Evolutionary conservation across 805 yeast genomes (phyloP), one percentile per base, ranked within the genome.

Genomic region (Nakazawaea wyomingensis): DNA sequence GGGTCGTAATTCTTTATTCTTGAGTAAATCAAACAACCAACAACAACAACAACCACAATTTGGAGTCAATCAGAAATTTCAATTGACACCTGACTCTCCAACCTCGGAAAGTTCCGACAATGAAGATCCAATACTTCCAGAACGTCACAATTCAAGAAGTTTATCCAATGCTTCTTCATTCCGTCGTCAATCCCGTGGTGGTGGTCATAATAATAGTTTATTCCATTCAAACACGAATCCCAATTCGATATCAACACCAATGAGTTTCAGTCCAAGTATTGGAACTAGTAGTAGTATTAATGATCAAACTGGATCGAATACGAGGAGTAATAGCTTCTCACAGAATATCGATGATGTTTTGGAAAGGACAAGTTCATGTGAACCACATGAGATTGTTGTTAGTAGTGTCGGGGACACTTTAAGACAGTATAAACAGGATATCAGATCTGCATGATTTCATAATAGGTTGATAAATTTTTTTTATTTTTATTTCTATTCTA

Each of bases 331-430:
- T 11, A 24, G 27, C 27, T 34, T 21, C 17, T 37, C 41, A 20
- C 34, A 36, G 17, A 29, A 13, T 11, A 42, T 42, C 14, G 45
- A 42, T 22, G 45, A 42, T 27, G 41, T 42, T 10, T 36, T 42
- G 28, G 45, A 35, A 5, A n/a, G 11, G 37, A 34, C 18, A 13
- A 27, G 20, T 9, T 34, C 27, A 14, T 26, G n/a, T 19, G 14
- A 20, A 14, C 27, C 37, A 4, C 37, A 34, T 32, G 41, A 42
- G 20, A 36, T 57, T 37, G 69, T 63, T 18, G 56, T 60, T 6
- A 52, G 53, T 22, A 56, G 59, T n/a, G 56, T 61, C 35, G 66
- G 66, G 24, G 68, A 59, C 14, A 52, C 58, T 6, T 38, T 61
- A 38, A 56, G 62, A 52, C 60, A 53, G 43, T 54, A 60, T 29